These are phyloP conservation scores for Ogataea pilisensis DNA, from an alignment of 805 yeast species.

Conservation along the genomic window DNA sequence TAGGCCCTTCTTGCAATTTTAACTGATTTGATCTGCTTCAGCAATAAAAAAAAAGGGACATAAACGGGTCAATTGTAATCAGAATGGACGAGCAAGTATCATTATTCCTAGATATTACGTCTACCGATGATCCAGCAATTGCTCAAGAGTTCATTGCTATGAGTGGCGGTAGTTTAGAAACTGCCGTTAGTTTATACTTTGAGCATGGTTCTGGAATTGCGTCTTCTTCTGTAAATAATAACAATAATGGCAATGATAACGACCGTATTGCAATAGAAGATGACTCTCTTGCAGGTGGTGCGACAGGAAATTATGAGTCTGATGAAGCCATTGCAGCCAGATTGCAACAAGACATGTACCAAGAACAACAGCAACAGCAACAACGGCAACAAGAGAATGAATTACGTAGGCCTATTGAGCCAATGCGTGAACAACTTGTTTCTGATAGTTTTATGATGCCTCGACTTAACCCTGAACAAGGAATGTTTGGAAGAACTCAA, in stretches of 20 bases:
- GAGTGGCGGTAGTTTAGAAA: conserved; percentile 72
- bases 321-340: conserved; percentile 56
- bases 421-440: conserved; percentile 62
- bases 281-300: conserved; percentile 1
- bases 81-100: conserved; percentile 47
- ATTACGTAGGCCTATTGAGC: conserved; percentile 76
- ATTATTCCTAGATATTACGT: conserved; percentile 80
- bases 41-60: no score
- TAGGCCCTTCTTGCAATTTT: no score
- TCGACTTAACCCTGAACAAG: conserved; percentile 26
- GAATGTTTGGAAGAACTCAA: conserved; percentile 46
- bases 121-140: conserved; percentile 56
- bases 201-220: conserved; percentile 51
- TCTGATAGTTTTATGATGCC: conserved; percentile 21
- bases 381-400: conserved; percentile 36
- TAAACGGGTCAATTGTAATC: no score
- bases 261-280: conserved; percentile 2
- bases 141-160: conserved; percentile 79
- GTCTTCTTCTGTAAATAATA: no score
- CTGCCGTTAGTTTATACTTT: conserved; percentile 78
- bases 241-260: conserved; percentile 16
- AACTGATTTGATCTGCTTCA: no score
- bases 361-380: conserved; percentile 34
- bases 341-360: conserved; percentile 61
- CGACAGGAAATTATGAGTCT: conserved; percentile 10